Percentiles rank a stretch among this genome's conserved stretches.
phyloP scores from a whole-genome alignment of 2,329 filamentous ascomycete genomes.

The Sporothrix mexicana region DNA sequence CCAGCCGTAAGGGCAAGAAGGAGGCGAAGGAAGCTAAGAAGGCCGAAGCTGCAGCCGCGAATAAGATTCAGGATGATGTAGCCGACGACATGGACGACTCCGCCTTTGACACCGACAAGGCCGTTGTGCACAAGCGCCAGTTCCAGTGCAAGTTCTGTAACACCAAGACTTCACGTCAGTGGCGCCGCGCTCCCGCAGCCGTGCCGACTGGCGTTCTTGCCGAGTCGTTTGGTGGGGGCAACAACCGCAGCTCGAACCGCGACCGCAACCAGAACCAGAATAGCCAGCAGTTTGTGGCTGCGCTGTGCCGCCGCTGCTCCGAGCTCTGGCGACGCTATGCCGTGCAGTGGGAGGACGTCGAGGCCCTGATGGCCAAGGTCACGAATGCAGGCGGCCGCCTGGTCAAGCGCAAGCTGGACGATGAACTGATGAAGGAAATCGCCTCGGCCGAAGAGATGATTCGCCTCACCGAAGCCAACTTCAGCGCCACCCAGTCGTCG shows the following conservation, averaged over 20 bases:
- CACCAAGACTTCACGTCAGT: constrained; percentile 80
- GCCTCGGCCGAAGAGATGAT: constrained; percentile 68
- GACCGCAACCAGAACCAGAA: constrained; percentile 67
- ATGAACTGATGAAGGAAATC: constrained; percentile 82
- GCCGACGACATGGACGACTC: constrained; percentile 94
- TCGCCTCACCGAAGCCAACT: constrained; percentile 45
- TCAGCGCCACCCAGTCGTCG: constrained; percentile 40
- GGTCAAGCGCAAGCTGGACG: constrained; percentile 88
- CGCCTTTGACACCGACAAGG: constrained; percentile 90
- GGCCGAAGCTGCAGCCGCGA: constrained; percentile 66
- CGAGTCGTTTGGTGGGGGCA: constrained; percentile 68
- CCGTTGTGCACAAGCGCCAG: constrained; percentile 74
- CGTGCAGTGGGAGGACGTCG: constrained; percentile 92
- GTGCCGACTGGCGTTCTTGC: constrained; percentile 44
- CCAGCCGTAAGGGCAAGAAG: constrained; percentile 88
- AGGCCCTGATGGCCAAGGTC: constrained; percentile 89
- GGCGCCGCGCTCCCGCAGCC: constrained; percentile 85
- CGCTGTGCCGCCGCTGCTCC: constrained; percentile 87
- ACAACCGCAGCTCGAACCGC: constrained; percentile 70
- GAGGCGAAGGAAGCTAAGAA: constrained; percentile 80
- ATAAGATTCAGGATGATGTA: constrained; percentile 87
- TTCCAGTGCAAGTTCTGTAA: constrained; percentile 96
- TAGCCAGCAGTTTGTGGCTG: constrained; percentile 68
- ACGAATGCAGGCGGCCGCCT: constrained; percentile 77
- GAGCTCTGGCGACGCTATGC: constrained; percentile 95